phyloP scores from a whole-genome alignment of 495 filamentous ascomycete species.

The Delitschia confertaspora region DNA sequence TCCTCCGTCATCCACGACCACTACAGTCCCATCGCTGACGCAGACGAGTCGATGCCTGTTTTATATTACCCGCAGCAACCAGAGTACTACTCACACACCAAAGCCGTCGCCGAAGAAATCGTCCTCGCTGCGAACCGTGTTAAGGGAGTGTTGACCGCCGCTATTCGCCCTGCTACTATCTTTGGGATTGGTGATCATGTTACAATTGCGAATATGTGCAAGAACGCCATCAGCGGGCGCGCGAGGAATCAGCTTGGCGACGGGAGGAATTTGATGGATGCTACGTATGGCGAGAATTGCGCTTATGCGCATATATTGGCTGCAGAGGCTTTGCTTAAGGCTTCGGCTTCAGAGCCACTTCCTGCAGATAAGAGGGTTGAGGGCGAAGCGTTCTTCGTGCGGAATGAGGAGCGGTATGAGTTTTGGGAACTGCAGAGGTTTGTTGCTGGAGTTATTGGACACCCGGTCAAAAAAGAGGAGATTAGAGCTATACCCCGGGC shows the following conservation, averaged over 20 bases:
- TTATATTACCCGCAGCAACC: slow-evolving; percentile 10
- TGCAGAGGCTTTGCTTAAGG: slow-evolving; percentile 3
- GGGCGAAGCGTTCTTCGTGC: slow-evolving; percentile 13
- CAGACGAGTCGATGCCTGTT: not conserved
- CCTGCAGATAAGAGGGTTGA: slow-evolving; percentile 1
- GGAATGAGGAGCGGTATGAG: not conserved
- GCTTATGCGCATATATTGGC: slow-evolving; percentile 10
- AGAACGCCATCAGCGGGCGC: not conserved
- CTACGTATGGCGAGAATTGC: slow-evolving; percentile 4
- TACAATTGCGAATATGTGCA: not conserved
- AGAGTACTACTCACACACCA: slow-evolving; percentile 14
- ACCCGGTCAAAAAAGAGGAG: slow-evolving; percentile 4
- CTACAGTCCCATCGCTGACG: not conserved
- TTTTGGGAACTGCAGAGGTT: slow-evolving; percentile 1
- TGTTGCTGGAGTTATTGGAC: not conserved
- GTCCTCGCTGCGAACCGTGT: slow-evolving; percentile 7
- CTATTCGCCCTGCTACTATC: slow-evolving; percentile 1
- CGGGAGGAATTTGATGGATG: slow-evolving; percentile 4
- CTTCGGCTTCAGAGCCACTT: not conserved
- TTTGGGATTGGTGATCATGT: slow-evolving; percentile 7
- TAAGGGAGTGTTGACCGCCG: not conserved
- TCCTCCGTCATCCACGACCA: slow-evolving; percentile 16
- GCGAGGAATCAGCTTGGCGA: slow-evolving; percentile 4
- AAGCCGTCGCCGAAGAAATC: slow-evolving; percentile 10
- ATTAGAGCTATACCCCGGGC: not conserved